These are phyloP conservation scores for Glycine soja DNA, from an alignment of 306 rosid species.

Conservation along the genomic window DNA sequence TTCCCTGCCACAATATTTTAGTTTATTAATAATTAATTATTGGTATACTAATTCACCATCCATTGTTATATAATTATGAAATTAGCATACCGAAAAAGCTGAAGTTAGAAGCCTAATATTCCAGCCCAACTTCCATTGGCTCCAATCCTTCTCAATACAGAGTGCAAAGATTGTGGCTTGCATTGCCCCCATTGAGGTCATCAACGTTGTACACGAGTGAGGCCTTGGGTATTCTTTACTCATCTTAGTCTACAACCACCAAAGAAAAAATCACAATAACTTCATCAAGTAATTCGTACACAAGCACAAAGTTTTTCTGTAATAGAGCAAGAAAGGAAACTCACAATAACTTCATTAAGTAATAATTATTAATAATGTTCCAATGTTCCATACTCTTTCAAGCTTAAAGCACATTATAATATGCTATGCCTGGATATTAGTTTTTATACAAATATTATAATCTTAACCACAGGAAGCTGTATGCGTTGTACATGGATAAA, in stretches of 20 bases:
- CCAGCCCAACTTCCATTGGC: neutral
- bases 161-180: neutral
- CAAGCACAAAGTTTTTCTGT: slow-evolving; percentile 82
- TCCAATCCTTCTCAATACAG: slow-evolving; percentile 1
- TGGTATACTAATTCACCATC: neutral
- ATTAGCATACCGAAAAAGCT: neutral
- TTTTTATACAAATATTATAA: too few species aligned
- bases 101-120: neutral
- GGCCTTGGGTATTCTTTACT: neutral
- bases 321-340: too few species aligned
- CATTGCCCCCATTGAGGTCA: neutral
- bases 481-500: too few species aligned
- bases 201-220: neutral
- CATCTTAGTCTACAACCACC: neutral
- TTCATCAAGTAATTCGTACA: slow-evolving; percentile 91
- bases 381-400: slow-evolving; percentile 16
- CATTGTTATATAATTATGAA: neutral
- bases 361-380: too few species aligned
- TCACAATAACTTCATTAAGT: slow-evolving; percentile 86
- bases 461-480: too few species aligned
- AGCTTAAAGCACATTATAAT: slow-evolving; percentile 34
- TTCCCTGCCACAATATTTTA: slow-evolving; percentile 1
- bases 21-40: neutral
- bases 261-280: slow-evolving; percentile 61
- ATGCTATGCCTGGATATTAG: too few species aligned